phyloP scores from a whole-genome alignment of 78 protist species.

The Cyanophora paradoxa region DNA sequence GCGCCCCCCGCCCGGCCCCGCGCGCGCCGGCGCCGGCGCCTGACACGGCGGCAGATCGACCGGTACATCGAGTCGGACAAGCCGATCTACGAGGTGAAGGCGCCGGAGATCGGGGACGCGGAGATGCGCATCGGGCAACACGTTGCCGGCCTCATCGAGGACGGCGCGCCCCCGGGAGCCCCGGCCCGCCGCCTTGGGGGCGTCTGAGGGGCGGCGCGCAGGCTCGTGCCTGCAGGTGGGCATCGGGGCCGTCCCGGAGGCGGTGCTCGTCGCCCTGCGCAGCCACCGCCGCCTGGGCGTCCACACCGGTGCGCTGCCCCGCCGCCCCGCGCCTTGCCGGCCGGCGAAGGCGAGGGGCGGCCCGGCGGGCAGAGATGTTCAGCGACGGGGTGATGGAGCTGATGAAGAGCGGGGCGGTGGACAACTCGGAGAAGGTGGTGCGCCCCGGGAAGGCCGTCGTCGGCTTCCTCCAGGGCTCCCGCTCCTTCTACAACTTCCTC shows the following conservation, averaged over 20 bases:
- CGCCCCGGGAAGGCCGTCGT: not conserved
- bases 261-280: not conserved
- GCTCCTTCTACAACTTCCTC: slow-evolving; percentile 10
- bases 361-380: no score
- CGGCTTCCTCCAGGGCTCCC: slow-evolving; percentile 29
- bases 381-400: slow-evolving; percentile 29
- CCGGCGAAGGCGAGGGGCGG: no score
- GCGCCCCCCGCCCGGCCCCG: no score
- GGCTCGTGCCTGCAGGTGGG: slow-evolving; percentile 38
- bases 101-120: no score
- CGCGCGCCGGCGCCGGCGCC: no score
- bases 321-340: no score
- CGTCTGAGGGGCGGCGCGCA: not conserved
- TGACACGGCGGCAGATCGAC: no score
- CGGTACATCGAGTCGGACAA: no score
- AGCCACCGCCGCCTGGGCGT: slow-evolving; percentile 37
- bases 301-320: no score
- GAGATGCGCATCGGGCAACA: not conserved
- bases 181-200: not conserved
- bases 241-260: slow-evolving; percentile 49
- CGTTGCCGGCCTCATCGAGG: no score
- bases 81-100: no score
- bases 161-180: no score
- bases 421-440: slow-evolving; percentile 15
- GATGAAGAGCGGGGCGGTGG: slow-evolving; percentile 23